Conservation (phyloP, 108 stramenopile species). For the Pseudonitzschia pungens region DNA sequence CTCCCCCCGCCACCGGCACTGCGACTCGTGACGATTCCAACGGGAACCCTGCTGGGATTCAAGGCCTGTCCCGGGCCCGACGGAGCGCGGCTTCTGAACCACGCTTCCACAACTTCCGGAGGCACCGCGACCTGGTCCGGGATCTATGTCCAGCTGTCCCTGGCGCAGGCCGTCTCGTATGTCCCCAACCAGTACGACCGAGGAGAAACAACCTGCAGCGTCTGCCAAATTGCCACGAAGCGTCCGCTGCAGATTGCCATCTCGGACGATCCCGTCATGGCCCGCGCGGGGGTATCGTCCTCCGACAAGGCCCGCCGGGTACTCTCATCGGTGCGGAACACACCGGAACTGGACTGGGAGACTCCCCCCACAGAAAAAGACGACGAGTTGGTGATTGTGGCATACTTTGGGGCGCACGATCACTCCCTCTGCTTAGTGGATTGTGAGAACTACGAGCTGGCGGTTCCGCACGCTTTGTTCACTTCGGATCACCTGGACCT, state of each 20-base stretch:
- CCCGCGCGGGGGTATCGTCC: neutral
- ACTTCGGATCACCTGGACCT: neutral
- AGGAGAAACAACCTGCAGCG: conserved; percentile 1
- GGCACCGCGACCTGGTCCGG: neutral
- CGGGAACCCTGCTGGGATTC: conserved; percentile 1
- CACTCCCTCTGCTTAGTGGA: neutral
- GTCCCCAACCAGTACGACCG: conserved; percentile 5
- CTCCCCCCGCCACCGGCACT: neutral
- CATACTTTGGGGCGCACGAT: neutral
- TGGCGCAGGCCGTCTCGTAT: neutral
- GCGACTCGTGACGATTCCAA: neutral
- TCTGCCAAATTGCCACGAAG: neutral
- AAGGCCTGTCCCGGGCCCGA: conserved; percentile 3
- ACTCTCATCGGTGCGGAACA: neutral
- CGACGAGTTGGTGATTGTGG: neutral
- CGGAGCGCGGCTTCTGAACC: neutral
- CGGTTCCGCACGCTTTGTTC: neutral
- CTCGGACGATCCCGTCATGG: conserved; percentile 10
- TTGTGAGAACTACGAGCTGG: neutral
- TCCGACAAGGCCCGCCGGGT: conserved; percentile 1
- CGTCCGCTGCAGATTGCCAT: neutral
- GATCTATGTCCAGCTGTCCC: conserved; percentile 2
- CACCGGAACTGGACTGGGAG: no score
- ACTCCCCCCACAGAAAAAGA: neutral
- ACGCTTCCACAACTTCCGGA: neutral